Base-by-base conservation (phyloP, 768 basidiomycete genomes). In the Russula earlei region DNA sequence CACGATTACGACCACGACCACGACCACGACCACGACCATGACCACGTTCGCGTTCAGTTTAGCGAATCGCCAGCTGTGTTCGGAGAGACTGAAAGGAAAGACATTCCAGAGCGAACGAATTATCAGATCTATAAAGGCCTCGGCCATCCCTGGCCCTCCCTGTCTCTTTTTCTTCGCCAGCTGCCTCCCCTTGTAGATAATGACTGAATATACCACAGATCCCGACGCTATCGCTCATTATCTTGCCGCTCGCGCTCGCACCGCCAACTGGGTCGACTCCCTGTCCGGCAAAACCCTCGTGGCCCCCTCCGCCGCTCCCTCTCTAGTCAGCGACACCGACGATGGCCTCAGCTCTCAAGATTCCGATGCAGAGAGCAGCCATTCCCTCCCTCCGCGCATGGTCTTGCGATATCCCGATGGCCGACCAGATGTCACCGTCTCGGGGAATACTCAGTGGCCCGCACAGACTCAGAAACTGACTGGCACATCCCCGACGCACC, bases 311-410 rank as follows among this genome's bases (percentile, higher is more conserved):
- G 48, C 49, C 1, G 22, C 63, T 1, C 63, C 62, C 2, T 64
- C 65, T 22, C 52, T 62, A 2, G 55, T 62, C 51, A 57, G 49
- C 49, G 69, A 71, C 54, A 62, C 66, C 0, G 69, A 71, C 54
- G 69, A 71, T 54, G 65, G 66, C 9, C 67, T 69, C 57, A 65
- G 64, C 57, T 67, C 63, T 49, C 67, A 54, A 52, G 72, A 69
- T 6, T 76, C 76, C 4, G 76, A 77, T 63, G 68, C 67, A 0
- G 72, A 68, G 55, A 77, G 74, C 60, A 61, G 66, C 15, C 71
- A 70, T 56, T 77, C 77, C 0, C 63, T 80, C 11, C 87, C 87
- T 1, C 86, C 87, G 4, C 80, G 77, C 63, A 86, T 89, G 83
- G 69, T 87, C 56, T 69, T 88, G 63, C 78, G 78, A 52, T 89